These are phyloP conservation scores for Aspergillus egyptiacus DNA, from an alignment of 495 filamentous ascomycete species.

Conservation along the genomic window DNA sequence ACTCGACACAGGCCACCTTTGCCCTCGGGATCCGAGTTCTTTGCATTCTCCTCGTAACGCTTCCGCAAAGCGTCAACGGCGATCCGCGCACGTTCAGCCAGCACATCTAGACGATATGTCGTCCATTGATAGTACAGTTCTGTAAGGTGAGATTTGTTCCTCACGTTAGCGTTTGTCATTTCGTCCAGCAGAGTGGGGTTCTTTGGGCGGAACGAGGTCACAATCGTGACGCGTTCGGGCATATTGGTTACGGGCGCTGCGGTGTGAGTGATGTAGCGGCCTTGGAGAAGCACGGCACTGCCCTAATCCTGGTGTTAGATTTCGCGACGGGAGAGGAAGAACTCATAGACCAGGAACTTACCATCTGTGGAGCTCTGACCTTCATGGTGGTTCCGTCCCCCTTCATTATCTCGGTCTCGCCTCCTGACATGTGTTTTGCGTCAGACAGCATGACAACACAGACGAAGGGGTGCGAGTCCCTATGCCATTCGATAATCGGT, in stretches of 20 bases:
- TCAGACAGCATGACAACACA: slow-evolving; percentile 32
- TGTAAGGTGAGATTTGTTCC: slow-evolving; percentile 22
- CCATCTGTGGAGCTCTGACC: slow-evolving; percentile 27
- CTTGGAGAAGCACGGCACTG: slow-evolving; percentile 29
- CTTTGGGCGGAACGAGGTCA: slow-evolving; percentile 30
- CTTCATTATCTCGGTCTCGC: slow-evolving; percentile 30
- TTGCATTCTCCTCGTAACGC: no score
- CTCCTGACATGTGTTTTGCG: slow-evolving; percentile 28
- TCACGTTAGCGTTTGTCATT: slow-evolving; percentile 29
- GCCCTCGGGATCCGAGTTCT: no score
- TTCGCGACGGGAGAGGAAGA: no score
- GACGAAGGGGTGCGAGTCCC: slow-evolving; percentile 35
- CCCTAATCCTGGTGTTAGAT: no score
- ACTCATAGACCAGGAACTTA: no score
- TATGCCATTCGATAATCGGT: slow-evolving; percentile 19
- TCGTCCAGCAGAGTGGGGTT: slow-evolving; percentile 21
- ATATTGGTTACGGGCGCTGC: slow-evolving; percentile 25
- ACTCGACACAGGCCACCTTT: no score
- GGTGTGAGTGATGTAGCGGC: slow-evolving; percentile 29
- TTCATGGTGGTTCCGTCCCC: slow-evolving; percentile 25
- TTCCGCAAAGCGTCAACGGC: no score
- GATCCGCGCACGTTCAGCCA: no score
- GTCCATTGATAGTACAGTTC: slow-evolving; percentile 29
- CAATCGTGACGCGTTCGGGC: slow-evolving; percentile 29
- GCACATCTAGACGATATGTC: slow-evolving; percentile 24